Base-by-base conservation (phyloP, 2,329 filamentous ascomycete species). In the Penicillium sp. region DNA sequence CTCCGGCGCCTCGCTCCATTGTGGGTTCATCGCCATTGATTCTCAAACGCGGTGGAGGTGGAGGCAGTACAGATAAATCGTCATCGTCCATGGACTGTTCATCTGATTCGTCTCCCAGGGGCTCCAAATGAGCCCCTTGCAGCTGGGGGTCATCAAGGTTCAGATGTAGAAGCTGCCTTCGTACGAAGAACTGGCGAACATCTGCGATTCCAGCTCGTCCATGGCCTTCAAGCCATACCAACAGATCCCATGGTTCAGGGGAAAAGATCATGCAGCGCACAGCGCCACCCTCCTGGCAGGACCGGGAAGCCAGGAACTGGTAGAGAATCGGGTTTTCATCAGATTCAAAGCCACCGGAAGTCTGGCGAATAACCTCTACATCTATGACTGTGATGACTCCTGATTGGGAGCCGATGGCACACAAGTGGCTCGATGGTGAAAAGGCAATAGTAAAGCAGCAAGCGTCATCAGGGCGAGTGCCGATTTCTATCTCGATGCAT, bases 191-290 rank as follows among this genome's bases (percentile, higher is more conserved):
- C 56, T 76, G 77, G 39, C 79, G 78, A 49, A 81, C 67, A 65
- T 81, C 79, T 31, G 78, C 77, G 56, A 81, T 65, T 8, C 79
- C 79, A 45, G 76, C 76, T 59, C 76, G 72, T 16, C 79, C 79
- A 61, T 90, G 88, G 67, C 96, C 90, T 74, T 99, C 95, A 9
- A 92, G 90, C 93, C 95, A 98, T 7, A 96, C 90, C 42, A 99
- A 79, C 19, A 99, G 84, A 70, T 97, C 93, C 80, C 89, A 93
- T 0, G 93, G 91, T 1, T 90, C 90, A 0, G 93, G 93, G 4
- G 90, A 92, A 71, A 99, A 99, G 1, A 89, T 84, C 90, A 98
- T 96, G 59, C 92, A 91, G 60, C 95, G 85, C 52, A 98, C 87
- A 31, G 93, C 92, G 44, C 93, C 93, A 21, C 84, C 82, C 22